Percentiles rank a stretch among this genome's conserved stretches.
Conservation (phyloP, 345 rosid species). For the Linum tenue region DNA sequence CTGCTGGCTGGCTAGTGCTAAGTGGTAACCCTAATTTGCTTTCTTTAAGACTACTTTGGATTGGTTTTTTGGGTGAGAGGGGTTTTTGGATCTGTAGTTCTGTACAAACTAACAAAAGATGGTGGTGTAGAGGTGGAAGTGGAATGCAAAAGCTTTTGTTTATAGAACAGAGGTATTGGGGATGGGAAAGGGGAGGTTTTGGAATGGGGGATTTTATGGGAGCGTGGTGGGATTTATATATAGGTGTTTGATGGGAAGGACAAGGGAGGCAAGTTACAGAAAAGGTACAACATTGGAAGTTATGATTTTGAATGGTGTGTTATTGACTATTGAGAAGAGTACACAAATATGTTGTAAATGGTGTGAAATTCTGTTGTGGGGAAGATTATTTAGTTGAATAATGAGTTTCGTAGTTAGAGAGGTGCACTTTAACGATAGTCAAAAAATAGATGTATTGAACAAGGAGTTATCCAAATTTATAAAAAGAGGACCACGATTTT, state of each 20-base stretch:
- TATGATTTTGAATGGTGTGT: neutral
- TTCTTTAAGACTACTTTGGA: too few relatives aligned
- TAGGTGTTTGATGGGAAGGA: neutral
- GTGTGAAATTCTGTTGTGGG: too few relatives aligned
- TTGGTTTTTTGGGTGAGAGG: neutral
- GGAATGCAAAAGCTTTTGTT: neutral
- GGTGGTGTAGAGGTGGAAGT: constrained; percentile 4
- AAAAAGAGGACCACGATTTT: too few relatives aligned
- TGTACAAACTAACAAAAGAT: constrained; percentile 21
- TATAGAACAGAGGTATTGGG: constrained; percentile 34
- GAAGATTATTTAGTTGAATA: too few relatives aligned
- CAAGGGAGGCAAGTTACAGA: neutral
- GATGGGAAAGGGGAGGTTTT: constrained; percentile 13
- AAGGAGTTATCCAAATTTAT: too few relatives aligned
- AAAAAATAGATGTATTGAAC: too few relatives aligned
- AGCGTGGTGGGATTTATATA: neutral
- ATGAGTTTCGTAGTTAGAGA: too few relatives aligned
- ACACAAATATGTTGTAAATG: too few relatives aligned
- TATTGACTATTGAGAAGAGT: neutral
- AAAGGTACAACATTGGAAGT: neutral
- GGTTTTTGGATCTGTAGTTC: constrained; percentile 46
- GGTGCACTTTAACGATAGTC: too few relatives aligned
- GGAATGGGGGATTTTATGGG: neutral
- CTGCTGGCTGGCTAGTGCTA: neutral
- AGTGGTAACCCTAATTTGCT: neutral